A percentile compares a stretch with the other conserved stretches of the same genome.
phyloP scores from a whole-genome alignment of 805 yeast genomes.

The Myxozyma kluyveri region DNA sequence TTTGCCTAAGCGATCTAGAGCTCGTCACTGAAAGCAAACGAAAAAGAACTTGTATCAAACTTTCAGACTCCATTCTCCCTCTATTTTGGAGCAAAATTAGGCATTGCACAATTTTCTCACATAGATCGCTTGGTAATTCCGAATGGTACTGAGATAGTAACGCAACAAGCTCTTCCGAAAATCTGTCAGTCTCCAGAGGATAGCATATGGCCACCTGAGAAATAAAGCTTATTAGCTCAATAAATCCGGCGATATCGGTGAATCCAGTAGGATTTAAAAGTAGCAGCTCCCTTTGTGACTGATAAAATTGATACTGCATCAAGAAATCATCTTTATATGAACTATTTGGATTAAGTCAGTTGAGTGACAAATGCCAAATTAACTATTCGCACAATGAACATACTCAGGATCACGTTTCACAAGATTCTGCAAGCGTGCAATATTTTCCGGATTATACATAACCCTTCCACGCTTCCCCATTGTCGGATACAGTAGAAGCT shows the following conservation, averaged over 20 bases:
- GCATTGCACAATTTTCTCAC: conserved; percentile 89
- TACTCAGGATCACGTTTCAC: conserved; percentile 86
- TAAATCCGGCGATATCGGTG: conserved; percentile 63
- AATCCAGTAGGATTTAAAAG: conserved; percentile 63
- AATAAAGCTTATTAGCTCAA: conserved; percentile 83
- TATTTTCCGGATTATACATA: conserved; percentile 87
- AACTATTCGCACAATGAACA: conserved; percentile 1
- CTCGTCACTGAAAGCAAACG: conserved; percentile 70
- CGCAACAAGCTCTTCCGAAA: conserved; percentile 75
- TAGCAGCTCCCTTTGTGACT: conserved; percentile 83
- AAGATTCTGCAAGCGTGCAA: conserved; percentile 84
- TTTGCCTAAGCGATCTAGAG: conserved; percentile 77
- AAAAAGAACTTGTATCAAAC: conserved; percentile 78
- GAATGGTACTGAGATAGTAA: conserved; percentile 73
- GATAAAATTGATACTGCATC: conserved; percentile 90
- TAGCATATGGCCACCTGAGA: conserved; percentile 88
- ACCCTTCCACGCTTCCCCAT: conserved; percentile 92
- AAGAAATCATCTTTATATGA: conserved; percentile 92
- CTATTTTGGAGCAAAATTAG: conserved; percentile 88
- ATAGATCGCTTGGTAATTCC: conserved; percentile 74
- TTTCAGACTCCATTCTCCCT: conserved; percentile 72
- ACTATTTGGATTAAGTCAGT: conserved; percentile 15
- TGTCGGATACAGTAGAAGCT: too few relatives aligned
- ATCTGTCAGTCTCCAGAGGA: conserved; percentile 80
- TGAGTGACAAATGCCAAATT: neutral